phyloP scores from a whole-genome alignment of 139 green algal genomes.

The Raphidocelis subcapitata region DNA sequence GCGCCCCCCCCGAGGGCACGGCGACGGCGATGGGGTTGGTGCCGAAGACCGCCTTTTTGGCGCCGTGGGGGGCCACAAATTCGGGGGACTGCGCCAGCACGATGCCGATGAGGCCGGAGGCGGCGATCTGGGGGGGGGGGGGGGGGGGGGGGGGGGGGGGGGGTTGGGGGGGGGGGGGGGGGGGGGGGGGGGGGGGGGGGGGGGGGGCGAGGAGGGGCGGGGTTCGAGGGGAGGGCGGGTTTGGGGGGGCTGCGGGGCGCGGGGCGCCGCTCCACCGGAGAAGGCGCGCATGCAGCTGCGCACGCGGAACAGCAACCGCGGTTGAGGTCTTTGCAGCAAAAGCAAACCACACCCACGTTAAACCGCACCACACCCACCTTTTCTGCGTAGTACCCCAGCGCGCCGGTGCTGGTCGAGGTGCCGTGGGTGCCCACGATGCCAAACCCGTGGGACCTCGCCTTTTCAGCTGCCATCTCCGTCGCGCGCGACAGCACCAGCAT shows the following conservation, averaged over 20 bases:
- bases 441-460: constrained; percentile 57
- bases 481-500: constrained; percentile 71
- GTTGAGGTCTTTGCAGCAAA: neutral
- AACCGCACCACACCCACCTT: neutral
- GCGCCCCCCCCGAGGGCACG: constrained; percentile 38
- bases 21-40: constrained; percentile 81
- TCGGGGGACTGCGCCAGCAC: constrained; percentile 76
- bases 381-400: constrained; percentile 56
- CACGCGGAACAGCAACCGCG: too few species aligned
- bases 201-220: too few species aligned
- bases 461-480: constrained; percentile 51
- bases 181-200: too few species aligned
- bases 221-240: too few species aligned
- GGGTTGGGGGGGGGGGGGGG: too few species aligned
- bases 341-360: too few species aligned
- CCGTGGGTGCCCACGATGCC: constrained; percentile 74
- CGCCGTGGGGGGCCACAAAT: constrained; percentile 74
- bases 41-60: constrained; percentile 75
- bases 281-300: too few species aligned
- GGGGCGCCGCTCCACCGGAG: too few species aligned
- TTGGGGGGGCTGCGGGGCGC: too few species aligned
- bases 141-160: neutral
- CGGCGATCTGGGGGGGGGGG: constrained; percentile 31
- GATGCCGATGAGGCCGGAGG: constrained; percentile 66
- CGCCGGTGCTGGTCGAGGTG: constrained; percentile 68